Evolutionary conservation across 257 asterid genomes (phyloP), one percentile per base, ranked within the genome.

Genomic region (Thymus quinquecostatus): DNA sequence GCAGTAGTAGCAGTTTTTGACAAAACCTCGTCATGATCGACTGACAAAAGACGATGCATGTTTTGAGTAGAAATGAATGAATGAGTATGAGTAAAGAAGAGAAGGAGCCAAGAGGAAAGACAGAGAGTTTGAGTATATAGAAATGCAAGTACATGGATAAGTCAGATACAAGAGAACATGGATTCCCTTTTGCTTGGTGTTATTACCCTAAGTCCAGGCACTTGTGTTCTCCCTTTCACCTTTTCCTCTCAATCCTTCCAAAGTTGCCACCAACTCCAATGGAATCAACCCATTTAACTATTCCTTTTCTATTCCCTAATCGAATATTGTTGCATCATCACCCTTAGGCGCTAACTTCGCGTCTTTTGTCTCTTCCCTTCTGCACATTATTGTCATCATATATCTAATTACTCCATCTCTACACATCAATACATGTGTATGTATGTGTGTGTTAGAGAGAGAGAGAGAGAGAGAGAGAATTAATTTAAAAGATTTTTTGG

Each of bases 251-350:
- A 89, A 89, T 92, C 86, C 93, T 86, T 89, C 92, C 96, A 92
- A 89, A 80, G 69, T 60, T 82, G 90, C 86, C 93, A 91, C 90
- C 97, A 86, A 87, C 95, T 85, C 69, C 84, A 79, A 77, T 2
- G 89, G 96, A 89, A 92, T 89, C 95, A 82, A 73, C 72, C 59
- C 82, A 78, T 86, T 87, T 75, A 78, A 84, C 79, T 89, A 87
- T 81, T 80, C 69, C 77, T 68, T 78, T 82, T 83, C 40, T 77
- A 81, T 84, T 84, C 76, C 32, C 49, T 3, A 21, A n/a, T 7
- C 74, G 91, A 92, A 87, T 88, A 89, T 86, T 83, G 72, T 89
- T 68, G 82, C 86, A 72, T 89, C 89, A 81, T 77, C 62, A 77
- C 72, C 76, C 73, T 45, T 68, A 49, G 66, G 79, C 83, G 77